Evolutionary conservation across 768 basidiomycete species (phyloP), one percentile per base, ranked within the genome.

Genomic region (Agrocybe pediades): DNA sequence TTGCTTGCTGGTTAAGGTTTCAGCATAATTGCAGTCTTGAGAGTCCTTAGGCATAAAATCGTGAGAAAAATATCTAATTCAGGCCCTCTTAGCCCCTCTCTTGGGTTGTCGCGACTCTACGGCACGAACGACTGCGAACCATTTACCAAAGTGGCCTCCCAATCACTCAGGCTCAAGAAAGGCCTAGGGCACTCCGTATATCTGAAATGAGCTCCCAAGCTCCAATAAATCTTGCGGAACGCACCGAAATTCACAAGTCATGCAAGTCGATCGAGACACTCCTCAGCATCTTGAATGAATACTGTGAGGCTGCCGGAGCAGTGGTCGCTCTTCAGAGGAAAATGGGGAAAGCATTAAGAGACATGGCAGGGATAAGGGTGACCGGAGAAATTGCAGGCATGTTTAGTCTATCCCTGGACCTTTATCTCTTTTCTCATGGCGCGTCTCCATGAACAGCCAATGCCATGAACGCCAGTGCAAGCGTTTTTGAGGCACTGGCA

Each of bases 211-310:
- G 33, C 33, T 36, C 33, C 11, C 3, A 11, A n/a, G 11, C 44
- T 49, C n/a, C 33, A 3, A 36, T 36, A 36, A 5, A 13, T 54
- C 54, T 86, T 8, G 79, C 81, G 7, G 90, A 91, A 51, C 81
- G 88, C 19, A 65, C 73, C 16, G 89, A 92, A 57, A 79, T 92
- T 13, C 90, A 92, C 76, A 92, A 86, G 68, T 84, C 87, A 6
- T 91, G 91, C 77, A 87, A 86, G 65, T 77, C 87, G 2, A 74
- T 92, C 50, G 90, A 92, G 59, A 72, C 74, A 9, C 79, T 92
- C 25, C 78, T 89, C 53, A 79, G 74, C 57, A 69, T 84, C 43
- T 75, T 92, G 53, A 84, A 82, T 62, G 87, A 90, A 67, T 92
- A 92, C 62, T 87, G 82, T 63, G 87, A 92, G 59, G 84, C 87